Evolutionary conservation across 2,329 filamentous ascomycete genomes (phyloP).

Genomic region (Pseudogymnoascus sp.): DNA sequence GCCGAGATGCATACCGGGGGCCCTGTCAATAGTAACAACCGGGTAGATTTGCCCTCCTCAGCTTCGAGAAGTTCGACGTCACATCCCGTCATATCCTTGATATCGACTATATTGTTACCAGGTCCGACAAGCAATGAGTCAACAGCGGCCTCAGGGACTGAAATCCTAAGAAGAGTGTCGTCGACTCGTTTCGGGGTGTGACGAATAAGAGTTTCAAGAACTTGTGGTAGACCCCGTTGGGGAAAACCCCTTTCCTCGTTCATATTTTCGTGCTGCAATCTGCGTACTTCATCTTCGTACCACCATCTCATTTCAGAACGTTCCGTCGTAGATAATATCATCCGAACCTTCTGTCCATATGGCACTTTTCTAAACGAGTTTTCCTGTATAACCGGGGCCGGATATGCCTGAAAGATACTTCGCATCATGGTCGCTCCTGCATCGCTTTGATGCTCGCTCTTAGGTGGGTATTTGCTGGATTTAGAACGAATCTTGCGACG

Average conservation of each 20-base stretch:
- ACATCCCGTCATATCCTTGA: conserved; percentile 4
- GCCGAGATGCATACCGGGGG: neutral
- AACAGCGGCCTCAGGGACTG: neutral
- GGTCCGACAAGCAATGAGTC: neutral
- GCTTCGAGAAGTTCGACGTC: conserved; percentile 1
- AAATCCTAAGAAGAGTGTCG: neutral
- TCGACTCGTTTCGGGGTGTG: neutral
- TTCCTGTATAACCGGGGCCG: neutral
- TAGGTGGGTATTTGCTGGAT: neutral
- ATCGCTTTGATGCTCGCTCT: neutral
- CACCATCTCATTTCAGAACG: conserved; percentile 1
- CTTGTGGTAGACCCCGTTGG: neutral
- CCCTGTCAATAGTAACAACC: neutral
- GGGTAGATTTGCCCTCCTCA: neutral
- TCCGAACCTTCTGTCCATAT: conserved; percentile 4
- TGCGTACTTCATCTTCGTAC: neutral
- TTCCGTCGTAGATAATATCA: neutral
- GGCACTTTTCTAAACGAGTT: neutral
- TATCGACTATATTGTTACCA: conserved; percentile 3
- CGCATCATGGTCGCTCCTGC: neutral
- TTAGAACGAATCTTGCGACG: neutral
- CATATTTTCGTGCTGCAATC: neutral
- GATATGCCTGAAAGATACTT: neutral
- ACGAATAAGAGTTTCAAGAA: neutral
- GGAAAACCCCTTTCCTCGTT: neutral